Evolutionary conservation across 176 grass and related monocot genomes (phyloP).

Genomic region (Areca catechu): DNA sequence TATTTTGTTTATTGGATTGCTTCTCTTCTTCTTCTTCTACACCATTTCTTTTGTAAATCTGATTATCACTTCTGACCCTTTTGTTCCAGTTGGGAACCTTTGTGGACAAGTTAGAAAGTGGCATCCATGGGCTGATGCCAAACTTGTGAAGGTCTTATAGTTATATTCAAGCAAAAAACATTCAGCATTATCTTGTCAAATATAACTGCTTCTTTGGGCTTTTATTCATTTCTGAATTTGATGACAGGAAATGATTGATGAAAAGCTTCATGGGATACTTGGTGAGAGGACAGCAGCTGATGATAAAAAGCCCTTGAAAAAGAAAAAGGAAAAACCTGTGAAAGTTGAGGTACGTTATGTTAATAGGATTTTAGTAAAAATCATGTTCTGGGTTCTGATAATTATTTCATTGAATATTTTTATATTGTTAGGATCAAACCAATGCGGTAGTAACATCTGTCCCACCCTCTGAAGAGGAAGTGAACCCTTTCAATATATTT

Average conservation of each 20-base stretch:
- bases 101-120: conserved; percentile 81
- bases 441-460: conserved; percentile 30
- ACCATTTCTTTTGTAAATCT: too few relatives aligned
- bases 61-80: background rate
- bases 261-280: conserved; percentile 61
- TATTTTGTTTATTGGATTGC: background rate
- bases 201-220: conserved; percentile 14
- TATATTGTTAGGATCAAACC: conserved; percentile 53
- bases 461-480: conserved; percentile 68
- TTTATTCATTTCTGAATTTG: conserved; percentile 13
- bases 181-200: background rate
- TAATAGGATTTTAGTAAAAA: conserved; percentile 4
- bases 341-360: conserved; percentile 67
- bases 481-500: conserved; percentile 91
- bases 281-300: conserved; percentile 84
- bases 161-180: background rate
- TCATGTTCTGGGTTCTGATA: conserved; percentile 1
- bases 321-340: conserved; percentile 81
- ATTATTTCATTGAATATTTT: conserved; percentile 10
- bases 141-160: conserved; percentile 58
- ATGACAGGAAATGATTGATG: conserved; percentile 79
- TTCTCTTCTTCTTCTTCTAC: background rate
- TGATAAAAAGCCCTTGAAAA: conserved; percentile 87
- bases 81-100: conserved; percentile 63
- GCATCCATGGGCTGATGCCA: conserved; percentile 92